Evolutionary conservation across 2,329 filamentous ascomycete genomes (phyloP), one percentile per base, ranked within the genome.

Genomic region (Parastagonospora avenae): DNA sequence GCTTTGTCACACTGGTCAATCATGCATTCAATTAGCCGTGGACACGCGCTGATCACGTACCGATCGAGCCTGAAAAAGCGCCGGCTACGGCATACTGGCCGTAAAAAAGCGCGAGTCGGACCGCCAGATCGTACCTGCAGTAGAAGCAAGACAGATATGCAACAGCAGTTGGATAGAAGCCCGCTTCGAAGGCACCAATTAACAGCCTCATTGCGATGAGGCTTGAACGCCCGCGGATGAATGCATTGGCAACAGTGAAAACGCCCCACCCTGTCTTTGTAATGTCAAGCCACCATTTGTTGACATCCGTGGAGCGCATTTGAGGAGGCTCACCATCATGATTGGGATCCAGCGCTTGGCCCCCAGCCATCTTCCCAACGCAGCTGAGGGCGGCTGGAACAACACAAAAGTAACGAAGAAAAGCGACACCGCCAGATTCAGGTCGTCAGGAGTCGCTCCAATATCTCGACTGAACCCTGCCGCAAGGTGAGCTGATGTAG

Each of bases 71-170:
- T 11, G 73, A 76, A 39, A 77, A 75, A 0, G 73, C 70, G 0
- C 73, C 76, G 1, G 72, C 76, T 2, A 78, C 62, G 4, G 76
- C 70, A 10, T 76, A 73, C 40, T 70, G 74, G 0, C 72, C 75
- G 40, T 78, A 78, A 58, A 79, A 77, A 14, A 77, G 71, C 1
- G 74, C 76, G 10, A 75, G 70, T 12, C 76, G 72, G n/a, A 77
- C 74, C 1, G 69, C 76, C 56, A 78, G 73, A 41, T 78, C 74
- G 19, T 68, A 64, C 6, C 64, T 60, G 14, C 67, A 64, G 48
- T 81, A 80, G 43, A 85, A 84, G 0, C 79, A 73, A 0, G 82
- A 78, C 2, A 81, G 64, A 55, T 81, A 85, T 58, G 81, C 82
- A 2, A 83, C 78, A 14, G 79, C 77, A 0, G 79, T 76, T 6